phyloP scores from a whole-genome alignment of 2,329 filamentous ascomycete genomes.

The Dactylellina haptotyla region DNA sequence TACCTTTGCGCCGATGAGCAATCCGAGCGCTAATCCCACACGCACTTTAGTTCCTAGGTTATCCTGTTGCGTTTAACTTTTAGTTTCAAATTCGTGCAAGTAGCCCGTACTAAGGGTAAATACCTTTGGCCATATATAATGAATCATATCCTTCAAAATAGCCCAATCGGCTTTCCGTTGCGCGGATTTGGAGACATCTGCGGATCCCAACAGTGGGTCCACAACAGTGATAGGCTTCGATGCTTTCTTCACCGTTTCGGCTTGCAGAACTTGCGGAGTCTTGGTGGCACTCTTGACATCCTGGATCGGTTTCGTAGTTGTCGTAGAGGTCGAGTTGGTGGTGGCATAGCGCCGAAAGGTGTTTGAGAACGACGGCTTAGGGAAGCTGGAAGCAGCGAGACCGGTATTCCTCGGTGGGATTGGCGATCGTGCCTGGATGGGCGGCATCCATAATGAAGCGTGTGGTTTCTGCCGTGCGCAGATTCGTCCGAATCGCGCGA shows the following conservation, averaged over 20 bases:
- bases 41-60: conserved; percentile 83
- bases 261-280: conserved; percentile 24
- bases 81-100: conserved; percentile 47
- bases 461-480: conserved; percentile 30
- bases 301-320: background rate
- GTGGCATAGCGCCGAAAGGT: conserved; percentile 33
- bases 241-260: conserved; percentile 27
- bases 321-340: conserved; percentile 22
- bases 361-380: background rate
- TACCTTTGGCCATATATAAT: conserved; percentile 92
- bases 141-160: conserved; percentile 97
- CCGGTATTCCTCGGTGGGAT: background rate
- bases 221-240: conserved; percentile 17
- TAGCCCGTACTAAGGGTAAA: background rate
- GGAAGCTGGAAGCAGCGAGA: background rate
- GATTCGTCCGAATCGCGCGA: conserved; percentile 35
- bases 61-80: conserved; percentile 64
- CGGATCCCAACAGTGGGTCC: conserved; percentile 29
- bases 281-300: conserved; percentile 39
- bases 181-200: conserved; percentile 33
- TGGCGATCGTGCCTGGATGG: background rate
- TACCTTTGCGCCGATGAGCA: conserved; percentile 88
- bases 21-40: conserved; percentile 81
- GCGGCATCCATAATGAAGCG: background rate
- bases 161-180: conserved; percentile 98